A percentile compares a stretch with the other conserved stretches of the same genome.
Evolutionary conservation across 495 filamentous ascomycete genomes (phyloP).

Genomic region (Neurospora sp.): DNA sequence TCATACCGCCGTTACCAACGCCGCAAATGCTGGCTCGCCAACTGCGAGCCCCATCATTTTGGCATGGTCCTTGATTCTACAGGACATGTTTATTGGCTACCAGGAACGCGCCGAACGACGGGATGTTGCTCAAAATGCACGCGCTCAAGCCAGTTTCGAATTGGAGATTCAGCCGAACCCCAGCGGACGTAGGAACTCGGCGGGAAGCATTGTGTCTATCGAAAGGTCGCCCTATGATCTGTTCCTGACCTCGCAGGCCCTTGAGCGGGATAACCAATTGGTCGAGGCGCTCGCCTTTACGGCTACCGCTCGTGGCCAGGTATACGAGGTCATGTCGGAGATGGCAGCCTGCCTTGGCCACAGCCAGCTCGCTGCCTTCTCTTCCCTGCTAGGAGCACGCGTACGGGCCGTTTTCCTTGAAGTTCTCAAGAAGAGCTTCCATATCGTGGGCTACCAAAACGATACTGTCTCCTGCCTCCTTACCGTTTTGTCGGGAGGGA

Average conservation of each 20-base stretch:
- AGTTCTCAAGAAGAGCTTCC: conserved; percentile 47
- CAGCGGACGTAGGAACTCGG: conserved; percentile 35
- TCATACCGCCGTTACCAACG: conserved; percentile 48
- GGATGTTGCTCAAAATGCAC: conserved; percentile 53
- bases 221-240: conserved; percentile 38
- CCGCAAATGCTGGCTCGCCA: conserved; percentile 31
- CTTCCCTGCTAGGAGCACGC: conserved; percentile 33
- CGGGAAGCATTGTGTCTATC: conserved; percentile 40
- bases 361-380: conserved; percentile 35
- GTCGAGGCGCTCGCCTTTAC: conserved; percentile 34
- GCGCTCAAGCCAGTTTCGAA: conserved; percentile 46
- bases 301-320: conserved; percentile 42
- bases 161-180: conserved; percentile 28
- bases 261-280: conserved; percentile 28
- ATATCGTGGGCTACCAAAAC: conserved; percentile 53
- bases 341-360: conserved; percentile 42
- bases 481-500: conserved; percentile 46
- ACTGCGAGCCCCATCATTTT: conserved; percentile 59
- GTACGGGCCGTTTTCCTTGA: conserved; percentile 55
- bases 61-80: conserved; percentile 67
- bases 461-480: conserved; percentile 54
- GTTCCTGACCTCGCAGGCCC: conserved; percentile 31
- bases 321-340: conserved; percentile 53
- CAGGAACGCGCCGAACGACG: conserved; percentile 45
- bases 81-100: conserved; percentile 53